Conservation (phyloP, 1,284 basidiomycete species). For the Moesziomyces globuligerus region DNA sequence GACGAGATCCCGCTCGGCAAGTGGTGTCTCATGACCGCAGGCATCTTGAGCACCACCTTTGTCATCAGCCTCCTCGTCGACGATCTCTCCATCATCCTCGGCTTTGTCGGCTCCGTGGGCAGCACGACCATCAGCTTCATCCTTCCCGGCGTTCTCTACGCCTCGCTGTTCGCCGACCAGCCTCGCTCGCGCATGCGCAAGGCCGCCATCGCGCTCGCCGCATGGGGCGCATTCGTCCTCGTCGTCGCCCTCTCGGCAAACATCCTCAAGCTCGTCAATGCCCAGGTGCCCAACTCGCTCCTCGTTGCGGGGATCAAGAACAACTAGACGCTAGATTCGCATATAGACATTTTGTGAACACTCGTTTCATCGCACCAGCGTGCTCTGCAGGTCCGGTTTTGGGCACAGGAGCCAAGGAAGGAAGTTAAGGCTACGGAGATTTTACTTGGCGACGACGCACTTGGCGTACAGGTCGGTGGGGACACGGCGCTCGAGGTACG, state of each 20-base stretch:
- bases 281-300: conserved; percentile 39
- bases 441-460: conserved; percentile 32
- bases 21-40: conserved; percentile 56
- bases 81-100: conserved; percentile 69
- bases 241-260: conserved; percentile 56
- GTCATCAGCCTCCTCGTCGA: conserved; percentile 59
- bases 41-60: conserved; percentile 57
- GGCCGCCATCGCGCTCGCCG: conserved; percentile 34
- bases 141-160: conserved; percentile 75
- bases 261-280: conserved; percentile 51
- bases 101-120: conserved; percentile 95
- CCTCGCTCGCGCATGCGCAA: conserved; percentile 28
- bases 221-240: conserved; percentile 54
- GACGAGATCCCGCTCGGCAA: conserved; percentile 40
- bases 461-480: conserved; percentile 43
- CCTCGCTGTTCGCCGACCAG: conserved; percentile 40
- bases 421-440: neutral
- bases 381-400: no score
- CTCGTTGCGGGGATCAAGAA: conserved; percentile 13
- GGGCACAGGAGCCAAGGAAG: no score
- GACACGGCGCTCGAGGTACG: conserved; percentile 38
- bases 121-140: conserved; percentile 97
- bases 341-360: no score
- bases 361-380: no score
- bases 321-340: no score